A percentile compares a stretch with the other conserved stretches of the same genome.
These are phyloP conservation scores for Lactarius hatsudake DNA, from an alignment of 768 basidiomycete genomes.

Conservation along the genomic window DNA sequence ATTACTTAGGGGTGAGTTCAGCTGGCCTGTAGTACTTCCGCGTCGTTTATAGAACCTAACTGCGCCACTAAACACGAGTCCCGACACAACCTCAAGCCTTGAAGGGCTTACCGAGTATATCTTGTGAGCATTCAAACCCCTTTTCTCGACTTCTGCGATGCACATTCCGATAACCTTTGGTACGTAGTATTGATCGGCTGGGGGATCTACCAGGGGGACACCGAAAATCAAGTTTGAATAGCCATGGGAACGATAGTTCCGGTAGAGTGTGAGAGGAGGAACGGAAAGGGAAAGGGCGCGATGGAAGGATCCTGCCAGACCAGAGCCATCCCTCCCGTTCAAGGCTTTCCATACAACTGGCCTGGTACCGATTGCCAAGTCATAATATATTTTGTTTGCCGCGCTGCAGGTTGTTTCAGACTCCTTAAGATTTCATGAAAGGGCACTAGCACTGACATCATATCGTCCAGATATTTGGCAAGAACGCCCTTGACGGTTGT, in stretches of 20 bases:
- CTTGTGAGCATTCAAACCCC: constrained; percentile 75
- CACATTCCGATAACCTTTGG: constrained; percentile 82
- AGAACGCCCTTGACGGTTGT: constrained; percentile 59
- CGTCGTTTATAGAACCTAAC: constrained; percentile 77
- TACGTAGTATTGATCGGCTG: constrained; percentile 71
- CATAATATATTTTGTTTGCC: constrained; percentile 70
- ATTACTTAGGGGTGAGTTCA: neutral
- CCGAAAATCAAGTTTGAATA: constrained; percentile 90
- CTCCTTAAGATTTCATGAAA: neutral
- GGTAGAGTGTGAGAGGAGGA: constrained; percentile 71
- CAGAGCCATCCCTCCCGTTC: constrained; percentile 64
- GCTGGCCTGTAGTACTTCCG: constrained; percentile 74
- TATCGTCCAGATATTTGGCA: constrained; percentile 73
- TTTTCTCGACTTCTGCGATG: constrained; percentile 75
- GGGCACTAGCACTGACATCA: constrained; percentile 50
- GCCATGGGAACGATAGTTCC: constrained; percentile 75
- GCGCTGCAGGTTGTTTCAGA: constrained; percentile 47
- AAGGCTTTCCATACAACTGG: constrained; percentile 62
- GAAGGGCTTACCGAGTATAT: constrained; percentile 63
- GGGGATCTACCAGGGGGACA: constrained; percentile 83
- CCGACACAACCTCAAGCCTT: neutral
- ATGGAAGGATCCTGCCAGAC: constrained; percentile 53
- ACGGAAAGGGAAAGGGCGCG: constrained; percentile 61
- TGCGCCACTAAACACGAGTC: constrained; percentile 13
- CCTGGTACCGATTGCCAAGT: constrained; percentile 65